Conservation (phyloP, 306 rosid genomes). For the Oemleria cerasiformis region DNA sequence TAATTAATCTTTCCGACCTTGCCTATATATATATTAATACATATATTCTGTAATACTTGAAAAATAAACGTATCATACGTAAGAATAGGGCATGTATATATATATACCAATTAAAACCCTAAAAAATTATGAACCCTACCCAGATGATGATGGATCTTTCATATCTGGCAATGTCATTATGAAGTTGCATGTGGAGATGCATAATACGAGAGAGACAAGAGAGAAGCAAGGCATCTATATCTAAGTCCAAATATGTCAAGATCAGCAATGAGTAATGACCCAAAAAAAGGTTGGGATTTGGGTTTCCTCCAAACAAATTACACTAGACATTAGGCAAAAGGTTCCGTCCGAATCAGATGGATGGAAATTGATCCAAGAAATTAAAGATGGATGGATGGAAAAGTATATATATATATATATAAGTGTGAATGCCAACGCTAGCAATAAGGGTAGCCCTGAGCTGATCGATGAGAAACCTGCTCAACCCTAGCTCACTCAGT, state of each 20-base stretch:
- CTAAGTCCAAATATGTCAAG: not conserved
- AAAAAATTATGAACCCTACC: too few relatives aligned
- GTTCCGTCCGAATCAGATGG: constrained; percentile 44
- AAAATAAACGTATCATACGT: too few relatives aligned
- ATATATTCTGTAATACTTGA: too few relatives aligned
- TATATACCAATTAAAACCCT: too few relatives aligned
- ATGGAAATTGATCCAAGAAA: constrained; percentile 12
- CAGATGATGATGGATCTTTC: not conserved
- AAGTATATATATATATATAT: not conserved
- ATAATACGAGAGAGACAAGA: not conserved
- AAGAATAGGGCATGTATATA: too few relatives aligned
- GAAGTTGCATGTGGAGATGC: not conserved
- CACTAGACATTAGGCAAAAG: constrained; percentile 23
- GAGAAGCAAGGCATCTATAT: not conserved
- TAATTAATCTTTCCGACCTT: too few relatives aligned
- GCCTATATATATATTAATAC: too few relatives aligned
- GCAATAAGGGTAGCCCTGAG: not conserved
- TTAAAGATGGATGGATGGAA: constrained; percentile 32
- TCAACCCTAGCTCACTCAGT: too few relatives aligned
- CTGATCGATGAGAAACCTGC: not conserved
- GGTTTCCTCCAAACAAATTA: constrained; percentile 16
- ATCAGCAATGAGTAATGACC: not conserved
- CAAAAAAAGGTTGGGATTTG: not conserved
- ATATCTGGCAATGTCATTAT: not conserved
- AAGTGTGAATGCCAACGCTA: constrained; percentile 35